These are phyloP conservation scores for Colletotrichum horii DNA, from an alignment of 2,329 filamentous ascomycete species.

Conservation along the genomic window DNA sequence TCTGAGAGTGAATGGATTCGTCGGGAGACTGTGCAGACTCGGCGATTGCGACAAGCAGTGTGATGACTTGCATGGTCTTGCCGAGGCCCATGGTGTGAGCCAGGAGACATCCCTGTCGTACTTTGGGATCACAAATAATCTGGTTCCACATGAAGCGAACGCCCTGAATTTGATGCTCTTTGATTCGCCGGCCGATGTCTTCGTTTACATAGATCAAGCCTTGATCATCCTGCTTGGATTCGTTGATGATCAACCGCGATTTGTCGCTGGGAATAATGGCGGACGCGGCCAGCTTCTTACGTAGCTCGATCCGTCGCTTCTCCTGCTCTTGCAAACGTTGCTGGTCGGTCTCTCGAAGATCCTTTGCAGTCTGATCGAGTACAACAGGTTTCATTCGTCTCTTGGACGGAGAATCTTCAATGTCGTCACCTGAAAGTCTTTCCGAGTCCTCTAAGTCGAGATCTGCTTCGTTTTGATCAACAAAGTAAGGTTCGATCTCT, in stretches of 20 bases:
- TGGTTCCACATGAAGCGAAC: conserved; percentile 91
- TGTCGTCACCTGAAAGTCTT: conserved; percentile 1
- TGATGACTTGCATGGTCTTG: conserved; percentile 91
- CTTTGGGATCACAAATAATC: conserved; percentile 64
- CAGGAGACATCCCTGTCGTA: conserved; percentile 77
- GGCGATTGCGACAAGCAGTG: conserved; percentile 77
- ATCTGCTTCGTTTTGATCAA: not conserved
- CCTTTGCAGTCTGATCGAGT: conserved; percentile 54
- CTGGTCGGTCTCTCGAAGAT: conserved; percentile 60
- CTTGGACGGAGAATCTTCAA: conserved; percentile 37
- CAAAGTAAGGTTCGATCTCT: conserved; percentile 13
- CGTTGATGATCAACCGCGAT: conserved; percentile 68
- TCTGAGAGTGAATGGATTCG: conserved; percentile 62
- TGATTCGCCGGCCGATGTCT: conserved; percentile 69
- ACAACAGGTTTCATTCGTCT: conserved; percentile 52
- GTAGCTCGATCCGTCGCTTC: conserved; percentile 53
- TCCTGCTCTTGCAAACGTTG: conserved; percentile 60
- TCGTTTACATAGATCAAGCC: conserved; percentile 68
- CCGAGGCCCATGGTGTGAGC: conserved; percentile 92
- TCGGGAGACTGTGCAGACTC: conserved; percentile 68
- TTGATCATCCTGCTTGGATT: conserved; percentile 64
- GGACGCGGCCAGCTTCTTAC: conserved; percentile 48
- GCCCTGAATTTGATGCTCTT: conserved; percentile 80
- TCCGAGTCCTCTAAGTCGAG: not conserved
- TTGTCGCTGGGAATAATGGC: conserved; percentile 49